A percentile compares a stretch with the other conserved stretches of the same genome.
Conservation (phyloP, 1,139 yeast species). For the Candida frijolesensis region DNA sequence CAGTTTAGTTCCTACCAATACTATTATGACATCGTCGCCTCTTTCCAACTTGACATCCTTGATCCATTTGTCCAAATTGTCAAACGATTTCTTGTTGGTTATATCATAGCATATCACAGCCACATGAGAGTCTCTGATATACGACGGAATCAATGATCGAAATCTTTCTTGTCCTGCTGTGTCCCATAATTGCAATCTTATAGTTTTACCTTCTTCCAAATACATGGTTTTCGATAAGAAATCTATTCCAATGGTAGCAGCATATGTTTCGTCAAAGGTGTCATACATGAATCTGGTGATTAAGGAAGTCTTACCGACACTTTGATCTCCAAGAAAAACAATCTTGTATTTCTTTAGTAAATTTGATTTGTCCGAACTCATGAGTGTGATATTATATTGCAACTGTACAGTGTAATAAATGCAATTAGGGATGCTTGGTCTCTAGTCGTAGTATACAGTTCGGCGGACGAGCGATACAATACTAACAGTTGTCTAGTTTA, state of each 20-base stretch:
- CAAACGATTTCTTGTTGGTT: slow-evolving; percentile 81
- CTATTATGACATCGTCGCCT: slow-evolving; percentile 64
- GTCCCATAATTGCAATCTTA: slow-evolving; percentile 58
- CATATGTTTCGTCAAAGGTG: slow-evolving; percentile 94
- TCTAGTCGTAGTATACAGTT: no score
- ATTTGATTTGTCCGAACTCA: slow-evolving; percentile 19
- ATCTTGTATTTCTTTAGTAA: slow-evolving; percentile 75
- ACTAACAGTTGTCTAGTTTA: no score
- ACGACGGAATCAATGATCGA: slow-evolving; percentile 71
- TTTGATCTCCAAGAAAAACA: slow-evolving; percentile 96
- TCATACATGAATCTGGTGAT: slow-evolving; percentile 97
- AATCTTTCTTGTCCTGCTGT: slow-evolving; percentile 69
- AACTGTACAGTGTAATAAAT: no score
- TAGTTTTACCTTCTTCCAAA: slow-evolving; percentile 56
- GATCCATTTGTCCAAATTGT: slow-evolving; percentile 58
- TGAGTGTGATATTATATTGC: background rate
- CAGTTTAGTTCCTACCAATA: slow-evolving; percentile 49
- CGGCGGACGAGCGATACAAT: no score
- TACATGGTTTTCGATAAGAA: slow-evolving; percentile 79
- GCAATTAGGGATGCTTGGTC: no score
- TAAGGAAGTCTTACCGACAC: slow-evolving; percentile 94
- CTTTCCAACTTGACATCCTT: slow-evolving; percentile 69
- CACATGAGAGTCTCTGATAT: slow-evolving; percentile 94
- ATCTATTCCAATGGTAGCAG: slow-evolving; percentile 96
- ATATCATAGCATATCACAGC: slow-evolving; percentile 96